Conservation (phyloP, 1,284 basidiomycete species). For the Takashimella koratensis region DNA sequence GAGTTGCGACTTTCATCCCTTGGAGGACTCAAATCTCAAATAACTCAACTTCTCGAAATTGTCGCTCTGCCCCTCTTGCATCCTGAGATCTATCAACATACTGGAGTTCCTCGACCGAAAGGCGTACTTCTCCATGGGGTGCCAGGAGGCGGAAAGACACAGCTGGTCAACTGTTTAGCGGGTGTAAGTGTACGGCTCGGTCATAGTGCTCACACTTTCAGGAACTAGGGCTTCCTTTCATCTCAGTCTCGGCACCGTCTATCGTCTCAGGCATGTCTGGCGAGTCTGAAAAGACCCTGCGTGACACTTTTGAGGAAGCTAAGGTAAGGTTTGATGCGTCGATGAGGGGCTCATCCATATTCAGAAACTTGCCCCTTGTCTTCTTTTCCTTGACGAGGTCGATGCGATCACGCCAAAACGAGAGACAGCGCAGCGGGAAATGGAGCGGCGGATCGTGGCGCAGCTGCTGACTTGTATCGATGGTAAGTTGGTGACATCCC, state of each 20-base stretch:
- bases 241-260: constrained; percentile 87
- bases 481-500: constrained; percentile 54
- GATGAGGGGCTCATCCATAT: neutral
- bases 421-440: constrained; percentile 94
- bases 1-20: constrained; percentile 66
- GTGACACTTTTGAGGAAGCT: constrained; percentile 95
- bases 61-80: constrained; percentile 93
- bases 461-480: constrained; percentile 98
- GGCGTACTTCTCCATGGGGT: constrained; percentile 95
- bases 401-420: constrained; percentile 97
- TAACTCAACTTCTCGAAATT: constrained; percentile 91
- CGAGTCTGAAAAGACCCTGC: constrained; percentile 90
- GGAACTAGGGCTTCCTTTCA: constrained; percentile 90
- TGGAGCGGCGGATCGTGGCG: constrained; percentile 95
- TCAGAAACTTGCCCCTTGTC: constrained; percentile 79
- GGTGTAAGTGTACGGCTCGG: constrained; percentile 62
- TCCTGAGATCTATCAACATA: constrained; percentile 91
- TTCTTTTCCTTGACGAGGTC: constrained; percentile 95
- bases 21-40: constrained; percentile 77
- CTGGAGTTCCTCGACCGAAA: constrained; percentile 85
- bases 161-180: constrained; percentile 86
- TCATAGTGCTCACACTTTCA: constrained; percentile 42
- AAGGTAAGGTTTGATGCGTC: constrained; percentile 56
- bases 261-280: constrained; percentile 98
- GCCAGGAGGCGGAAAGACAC: constrained; percentile 93